Base-by-base conservation (phyloP, 192 early-diverging fungal genomes). In the Rhizoclosmatium sp. region DNA sequence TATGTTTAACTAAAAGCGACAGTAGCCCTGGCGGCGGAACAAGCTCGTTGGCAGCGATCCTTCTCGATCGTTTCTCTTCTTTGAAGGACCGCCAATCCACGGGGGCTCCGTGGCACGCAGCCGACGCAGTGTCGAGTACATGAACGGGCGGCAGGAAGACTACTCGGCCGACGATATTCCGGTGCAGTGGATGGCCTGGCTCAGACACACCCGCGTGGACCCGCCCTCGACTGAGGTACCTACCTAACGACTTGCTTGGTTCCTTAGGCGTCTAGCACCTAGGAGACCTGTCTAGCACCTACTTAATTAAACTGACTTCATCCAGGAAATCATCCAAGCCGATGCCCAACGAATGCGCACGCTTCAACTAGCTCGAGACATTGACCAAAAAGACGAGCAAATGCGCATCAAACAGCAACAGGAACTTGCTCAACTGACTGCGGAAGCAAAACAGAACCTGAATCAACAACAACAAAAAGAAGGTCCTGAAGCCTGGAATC, bases 101-200 rank as follows among this genome's bases (percentile, higher is more conserved):
- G 14, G 4, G 44, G 72, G 72, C 40, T 44, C 31, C 19, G 54
- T 75, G 7, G 23, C 59, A 14, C 58, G 61, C 3, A 47, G 80
- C n/a, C 77, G 82, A 21, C 75, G 82, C 47, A 79, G 21, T 3
- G 74, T 82, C 59, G 76, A 87, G 58, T 87, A 83, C 70, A 65
- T 73, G 68, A 82, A 84, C 64, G 83, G 83, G n/a, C 39, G 78
- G 49, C 76, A 64, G 49, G 77, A 83, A 49, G 75, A 61, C 12
- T 80, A 79, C 58, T 47, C 70, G 5, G 82, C 82, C 23, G 75
- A 85, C 54, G 59, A 60, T n/a, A 81, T 87, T 46, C 86, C 86
- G 2, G 69, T 82, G 31, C 86, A 87, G 64, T 87, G 86, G 86
- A 58, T 71, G 61, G 69, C 82, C 2, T 87, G 86, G 86, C 65